A percentile compares a stretch with the other conserved stretches of the same genome.
phyloP scores from a whole-genome alignment of 2,329 filamentous ascomycete species.

The Pseudocercospora macadamiae region DNA sequence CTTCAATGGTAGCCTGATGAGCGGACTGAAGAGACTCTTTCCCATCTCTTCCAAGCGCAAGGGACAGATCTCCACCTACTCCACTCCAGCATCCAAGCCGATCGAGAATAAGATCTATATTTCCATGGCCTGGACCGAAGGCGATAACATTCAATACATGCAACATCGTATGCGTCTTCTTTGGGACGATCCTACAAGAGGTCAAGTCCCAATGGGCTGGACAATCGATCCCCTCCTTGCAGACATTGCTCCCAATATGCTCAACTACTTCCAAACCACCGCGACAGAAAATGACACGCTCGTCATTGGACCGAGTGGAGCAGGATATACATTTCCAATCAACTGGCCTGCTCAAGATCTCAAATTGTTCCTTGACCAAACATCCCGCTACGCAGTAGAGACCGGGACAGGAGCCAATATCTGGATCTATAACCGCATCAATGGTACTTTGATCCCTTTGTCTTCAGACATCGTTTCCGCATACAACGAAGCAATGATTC shows the following conservation, averaged over 20 bases:
- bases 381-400: not conserved
- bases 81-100: not conserved
- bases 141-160: slow-evolving; percentile 12
- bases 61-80: not conserved
- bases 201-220: slow-evolving; percentile 12
- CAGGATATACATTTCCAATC: slow-evolving; percentile 6
- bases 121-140: slow-evolving; percentile 12
- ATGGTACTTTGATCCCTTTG: not conserved
- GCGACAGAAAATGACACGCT: slow-evolving; percentile 9
- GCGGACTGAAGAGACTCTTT: slow-evolving; percentile 2
- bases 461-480: not conserved
- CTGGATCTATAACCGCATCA: slow-evolving; percentile 15
- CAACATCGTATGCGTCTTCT: slow-evolving; percentile 10
- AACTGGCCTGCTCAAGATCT: slow-evolving; percentile 1
- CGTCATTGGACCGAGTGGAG: slow-evolving; percentile 5
- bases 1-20: slow-evolving; percentile 13
- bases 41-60: not conserved
- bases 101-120: slow-evolving; percentile 11
- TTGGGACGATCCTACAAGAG: slow-evolving; percentile 4
- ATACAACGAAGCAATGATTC: not conserved
- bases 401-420: not conserved
- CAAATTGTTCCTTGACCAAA: not conserved
- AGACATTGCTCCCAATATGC: slow-evolving; percentile 11
- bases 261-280: slow-evolving; percentile 9
- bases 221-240: slow-evolving; percentile 5